A percentile compares a stretch with the other conserved stretches of the same genome.
Evolutionary conservation across 805 yeast genomes (phyloP).

Genomic region (Candida ortonii): DNA sequence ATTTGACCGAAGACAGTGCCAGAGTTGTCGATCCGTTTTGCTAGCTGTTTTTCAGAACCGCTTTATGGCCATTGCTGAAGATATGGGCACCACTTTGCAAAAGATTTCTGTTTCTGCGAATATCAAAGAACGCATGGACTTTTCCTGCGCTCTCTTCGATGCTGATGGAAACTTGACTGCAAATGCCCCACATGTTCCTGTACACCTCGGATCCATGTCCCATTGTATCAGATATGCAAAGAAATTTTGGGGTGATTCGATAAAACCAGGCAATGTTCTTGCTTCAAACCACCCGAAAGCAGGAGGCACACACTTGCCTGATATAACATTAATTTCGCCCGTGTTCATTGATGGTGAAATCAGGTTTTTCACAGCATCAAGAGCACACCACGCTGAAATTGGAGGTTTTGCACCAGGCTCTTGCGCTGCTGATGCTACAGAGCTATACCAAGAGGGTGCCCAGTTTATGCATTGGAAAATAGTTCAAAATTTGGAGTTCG

Average conservation of each 20-base stretch:
- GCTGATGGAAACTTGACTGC: conserved; percentile 13
- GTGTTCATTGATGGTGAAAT: conserved; percentile 11
- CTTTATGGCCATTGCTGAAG: conserved; percentile 14
- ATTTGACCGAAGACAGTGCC: conserved; percentile 28
- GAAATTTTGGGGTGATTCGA: conserved; percentile 10
- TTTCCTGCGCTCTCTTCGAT: conserved; percentile 11
- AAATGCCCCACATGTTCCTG: conserved; percentile 12
- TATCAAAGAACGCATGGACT: conserved; percentile 13
- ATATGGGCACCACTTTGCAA: conserved; percentile 11
- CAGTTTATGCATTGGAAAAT: conserved; percentile 49
- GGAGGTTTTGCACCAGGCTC: conserved; percentile 14
- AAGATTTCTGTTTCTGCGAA: conserved; percentile 11
- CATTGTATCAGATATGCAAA: conserved; percentile 12
- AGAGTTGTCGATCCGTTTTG: conserved; percentile 9
- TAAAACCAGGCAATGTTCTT: conserved; percentile 10
- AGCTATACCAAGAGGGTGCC: conserved; percentile 44
- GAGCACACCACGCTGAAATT: conserved; percentile 13
- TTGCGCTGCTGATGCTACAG: conserved; percentile 14
- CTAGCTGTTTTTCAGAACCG: conserved; percentile 11
- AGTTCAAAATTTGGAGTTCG: conserved; percentile 46
- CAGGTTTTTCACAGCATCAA: conserved; percentile 11
- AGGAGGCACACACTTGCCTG: conserved; percentile 12
- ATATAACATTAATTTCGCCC: conserved; percentile 10
- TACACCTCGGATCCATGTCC: conserved; percentile 13
- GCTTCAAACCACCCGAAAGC: conserved; percentile 13